phyloP scores from a whole-genome alignment of 2,329 filamentous ascomycete genomes.

The Cytospora mali region DNA sequence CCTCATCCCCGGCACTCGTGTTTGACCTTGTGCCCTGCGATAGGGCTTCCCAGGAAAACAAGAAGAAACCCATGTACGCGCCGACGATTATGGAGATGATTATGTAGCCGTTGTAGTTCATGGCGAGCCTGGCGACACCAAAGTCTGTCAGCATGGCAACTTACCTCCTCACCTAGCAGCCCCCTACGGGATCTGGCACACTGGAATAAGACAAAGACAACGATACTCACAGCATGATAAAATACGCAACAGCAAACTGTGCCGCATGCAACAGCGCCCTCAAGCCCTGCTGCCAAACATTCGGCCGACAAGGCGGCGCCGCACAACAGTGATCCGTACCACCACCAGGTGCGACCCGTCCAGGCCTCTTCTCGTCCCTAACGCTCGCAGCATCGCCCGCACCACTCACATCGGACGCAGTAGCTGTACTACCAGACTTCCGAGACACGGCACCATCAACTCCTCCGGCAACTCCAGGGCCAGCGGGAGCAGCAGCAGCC shows the following conservation, averaged over 20 bases:
- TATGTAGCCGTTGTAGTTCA: slow-evolving; percentile 72
- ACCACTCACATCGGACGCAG: background rate
- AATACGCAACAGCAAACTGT: slow-evolving; percentile 76
- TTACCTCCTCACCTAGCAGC: background rate
- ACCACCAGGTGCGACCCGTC: too few relatives aligned
- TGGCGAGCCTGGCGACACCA: slow-evolving; percentile 43
- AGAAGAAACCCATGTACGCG: slow-evolving; percentile 69
- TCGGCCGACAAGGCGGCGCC: slow-evolving; percentile 53
- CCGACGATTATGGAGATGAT: slow-evolving; percentile 83
- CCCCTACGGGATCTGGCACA: background rate
- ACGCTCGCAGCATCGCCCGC: background rate
- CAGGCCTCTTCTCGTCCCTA: slow-evolving; percentile 1
- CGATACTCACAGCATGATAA: slow-evolving; percentile 66
- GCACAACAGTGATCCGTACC: background rate
- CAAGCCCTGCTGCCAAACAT: slow-evolving; percentile 64
- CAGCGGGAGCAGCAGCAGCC: slow-evolving; percentile 3
- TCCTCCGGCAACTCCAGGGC: too few relatives aligned
- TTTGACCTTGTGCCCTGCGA: background rate
- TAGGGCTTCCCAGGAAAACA: background rate
- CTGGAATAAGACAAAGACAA: background rate
- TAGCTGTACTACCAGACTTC: slow-evolving; percentile 9
- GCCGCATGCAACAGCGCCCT: slow-evolving; percentile 69
- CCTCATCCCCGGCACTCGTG: slow-evolving; percentile 16
- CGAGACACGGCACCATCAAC: background rate
- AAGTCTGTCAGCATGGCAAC: background rate